These are phyloP conservation scores for Lachnellula subtilissima DNA, from an alignment of 2,329 filamentous ascomycete species.

Conservation along the genomic window DNA sequence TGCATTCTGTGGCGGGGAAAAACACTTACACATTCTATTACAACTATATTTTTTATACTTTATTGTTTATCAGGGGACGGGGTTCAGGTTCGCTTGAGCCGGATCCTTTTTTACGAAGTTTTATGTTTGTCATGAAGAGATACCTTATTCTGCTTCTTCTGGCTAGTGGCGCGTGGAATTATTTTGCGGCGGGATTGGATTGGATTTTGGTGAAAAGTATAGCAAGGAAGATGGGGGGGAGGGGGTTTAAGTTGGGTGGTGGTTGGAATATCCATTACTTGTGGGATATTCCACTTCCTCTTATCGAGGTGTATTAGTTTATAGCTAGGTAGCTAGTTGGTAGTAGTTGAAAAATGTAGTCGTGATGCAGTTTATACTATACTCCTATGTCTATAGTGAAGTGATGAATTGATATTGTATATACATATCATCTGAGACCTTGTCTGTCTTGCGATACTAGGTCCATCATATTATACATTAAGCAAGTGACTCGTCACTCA, in stretches of 20 bases:
- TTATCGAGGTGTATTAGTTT: no score
- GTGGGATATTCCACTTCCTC: no score
- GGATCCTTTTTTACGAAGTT: background rate
- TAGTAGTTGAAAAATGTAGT: no score
- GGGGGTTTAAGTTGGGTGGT: background rate
- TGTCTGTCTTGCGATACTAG: no score
- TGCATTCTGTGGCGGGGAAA: no score
- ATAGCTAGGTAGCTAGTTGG: no score
- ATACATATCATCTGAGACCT: no score
- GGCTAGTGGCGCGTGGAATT: background rate
- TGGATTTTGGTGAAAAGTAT: background rate
- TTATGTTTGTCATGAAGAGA: background rate
- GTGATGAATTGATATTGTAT: no score
- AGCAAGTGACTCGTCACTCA: no score
- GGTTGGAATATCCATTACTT: no score
- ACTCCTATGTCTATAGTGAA: accelerated
- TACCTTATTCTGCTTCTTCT: background rate
- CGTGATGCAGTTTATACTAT: no score
- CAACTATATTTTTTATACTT: background rate
- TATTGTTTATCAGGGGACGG: background rate
- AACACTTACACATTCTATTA: background rate
- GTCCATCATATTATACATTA: no score
- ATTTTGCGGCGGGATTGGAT: background rate
- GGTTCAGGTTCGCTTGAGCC: background rate
- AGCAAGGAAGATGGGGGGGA: background rate